A percentile compares a stretch with the other conserved stretches of the same genome.
These are phyloP conservation scores for Saccharomyces kudriavzevii DNA, from an alignment of 805 yeast genomes.

Conservation along the genomic window DNA sequence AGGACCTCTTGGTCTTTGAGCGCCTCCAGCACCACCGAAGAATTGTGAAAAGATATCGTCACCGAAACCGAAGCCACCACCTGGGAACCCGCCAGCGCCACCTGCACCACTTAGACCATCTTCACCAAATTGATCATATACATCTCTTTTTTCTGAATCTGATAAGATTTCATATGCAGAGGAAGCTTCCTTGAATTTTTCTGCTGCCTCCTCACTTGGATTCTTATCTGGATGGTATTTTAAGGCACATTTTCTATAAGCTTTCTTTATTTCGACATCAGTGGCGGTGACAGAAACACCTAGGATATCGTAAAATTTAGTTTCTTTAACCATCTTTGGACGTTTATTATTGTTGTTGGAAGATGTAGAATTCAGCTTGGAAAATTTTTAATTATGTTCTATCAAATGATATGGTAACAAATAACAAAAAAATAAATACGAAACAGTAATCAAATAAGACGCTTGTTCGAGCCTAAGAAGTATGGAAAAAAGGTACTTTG, in stretches of 20 bases:
- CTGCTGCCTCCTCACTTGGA: conserved; percentile 84
- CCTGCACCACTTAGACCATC: conserved; percentile 85
- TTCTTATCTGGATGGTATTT: conserved; percentile 76
- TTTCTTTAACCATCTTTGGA: conserved; percentile 63
- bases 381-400: background rate
- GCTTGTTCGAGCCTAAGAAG: background rate
- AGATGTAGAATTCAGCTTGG: conserved; percentile 8
- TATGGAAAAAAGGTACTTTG: background rate
- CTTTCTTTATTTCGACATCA: conserved; percentile 69
- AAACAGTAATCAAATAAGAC: background rate
- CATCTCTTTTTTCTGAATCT: conserved; percentile 79
- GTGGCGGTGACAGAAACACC: conserved; percentile 66
- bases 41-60: conserved; percentile 51
- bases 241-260: conserved; percentile 73
- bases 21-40: conserved; percentile 66
- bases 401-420: background rate
- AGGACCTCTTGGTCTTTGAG: conserved; percentile 72
- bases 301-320: conserved; percentile 64
- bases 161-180: conserved; percentile 83
- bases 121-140: conserved; percentile 85
- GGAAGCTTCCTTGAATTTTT: conserved; percentile 85
- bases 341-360: conserved; percentile 11
- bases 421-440: background rate
- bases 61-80: conserved; percentile 30
- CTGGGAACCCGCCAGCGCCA: conserved; percentile 59